These are phyloP conservation scores for Craterostigma plantagineum DNA, from an alignment of 257 asterid genomes.

Conservation along the genomic window DNA sequence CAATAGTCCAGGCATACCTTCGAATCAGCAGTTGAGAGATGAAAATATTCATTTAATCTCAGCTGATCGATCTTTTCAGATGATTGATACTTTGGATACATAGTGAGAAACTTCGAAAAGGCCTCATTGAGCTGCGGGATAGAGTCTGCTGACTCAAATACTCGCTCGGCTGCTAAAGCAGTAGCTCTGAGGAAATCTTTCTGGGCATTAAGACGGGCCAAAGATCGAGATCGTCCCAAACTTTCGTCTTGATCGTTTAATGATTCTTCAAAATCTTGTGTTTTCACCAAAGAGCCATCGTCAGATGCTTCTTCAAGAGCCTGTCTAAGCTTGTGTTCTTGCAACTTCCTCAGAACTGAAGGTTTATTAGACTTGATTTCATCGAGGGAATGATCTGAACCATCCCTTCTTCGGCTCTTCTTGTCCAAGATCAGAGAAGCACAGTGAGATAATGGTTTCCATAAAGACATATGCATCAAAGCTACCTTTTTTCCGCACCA, in stretches of 20 bases:
- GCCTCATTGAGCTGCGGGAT: constrained; percentile 66
- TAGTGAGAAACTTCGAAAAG: constrained; percentile 61
- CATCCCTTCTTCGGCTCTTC: constrained; percentile 72
- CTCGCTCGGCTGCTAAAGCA: constrained; percentile 84
- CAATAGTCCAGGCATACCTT: constrained; percentile 97
- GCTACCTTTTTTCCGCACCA: constrained; percentile 11
- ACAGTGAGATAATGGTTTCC: constrained; percentile 97
- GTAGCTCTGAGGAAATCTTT: constrained; percentile 88
- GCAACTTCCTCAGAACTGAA: constrained; percentile 51
- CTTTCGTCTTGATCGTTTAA: constrained; percentile 47
- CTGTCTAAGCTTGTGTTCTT: constrained; percentile 77
- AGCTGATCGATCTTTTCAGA: constrained; percentile 85
- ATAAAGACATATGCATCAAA: constrained; percentile 90
- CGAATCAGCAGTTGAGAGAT: constrained; percentile 37
- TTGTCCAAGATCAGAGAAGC: constrained; percentile 88
- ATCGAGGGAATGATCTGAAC: constrained; percentile 37
- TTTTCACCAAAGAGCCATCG: constrained; percentile 73
- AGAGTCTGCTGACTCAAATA: constrained; percentile 39
- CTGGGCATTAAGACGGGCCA: constrained; percentile 86
- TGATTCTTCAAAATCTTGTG: constrained; percentile 62
- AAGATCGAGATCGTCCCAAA: constrained; percentile 74
- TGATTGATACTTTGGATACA: constrained; percentile 79
- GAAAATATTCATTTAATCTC: constrained; percentile 74
- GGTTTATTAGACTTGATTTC: constrained; percentile 57
- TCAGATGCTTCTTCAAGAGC: constrained; percentile 99